Conservation (phyloP, 768 basidiomycete genomes). For the Naganishia friedmannii region DNA sequence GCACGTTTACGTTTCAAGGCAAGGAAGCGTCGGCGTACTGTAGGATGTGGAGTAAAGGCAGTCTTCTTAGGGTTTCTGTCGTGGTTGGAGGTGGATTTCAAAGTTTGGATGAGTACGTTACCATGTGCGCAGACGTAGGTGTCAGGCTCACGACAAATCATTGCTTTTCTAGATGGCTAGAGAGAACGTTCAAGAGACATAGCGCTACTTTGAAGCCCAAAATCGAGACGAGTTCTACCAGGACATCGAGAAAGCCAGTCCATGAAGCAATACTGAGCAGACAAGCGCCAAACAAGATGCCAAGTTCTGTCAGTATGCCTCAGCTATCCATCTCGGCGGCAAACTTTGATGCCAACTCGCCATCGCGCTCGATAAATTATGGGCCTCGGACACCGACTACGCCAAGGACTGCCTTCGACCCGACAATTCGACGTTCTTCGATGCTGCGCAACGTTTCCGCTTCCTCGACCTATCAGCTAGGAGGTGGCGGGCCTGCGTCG, state of each 20-base stretch:
- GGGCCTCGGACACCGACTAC: neutral
- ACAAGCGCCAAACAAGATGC: neutral
- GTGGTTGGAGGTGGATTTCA: conserved; percentile 19
- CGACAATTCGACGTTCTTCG: neutral
- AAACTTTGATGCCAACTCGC: neutral
- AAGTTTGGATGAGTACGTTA: conserved; percentile 17
- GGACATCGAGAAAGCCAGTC: neutral
- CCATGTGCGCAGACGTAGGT: neutral
- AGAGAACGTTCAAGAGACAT: conserved; percentile 13
- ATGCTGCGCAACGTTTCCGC: conserved; percentile 23
- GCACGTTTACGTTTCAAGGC: conserved; percentile 14
- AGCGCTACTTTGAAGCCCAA: neutral
- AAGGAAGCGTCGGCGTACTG: conserved; percentile 19
- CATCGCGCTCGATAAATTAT: neutral
- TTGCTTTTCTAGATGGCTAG: conserved; percentile 5
- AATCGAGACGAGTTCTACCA: no score
- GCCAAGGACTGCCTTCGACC: neutral
- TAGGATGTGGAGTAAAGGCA: conserved; percentile 21
- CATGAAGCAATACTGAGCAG: neutral
- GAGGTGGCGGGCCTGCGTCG: neutral
- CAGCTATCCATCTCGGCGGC: neutral
- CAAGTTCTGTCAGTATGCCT: neutral
- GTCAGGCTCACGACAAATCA: neutral
- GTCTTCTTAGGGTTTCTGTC: neutral
- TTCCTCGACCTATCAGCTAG: conserved; percentile 9